These are phyloP conservation scores for Colletotrichum nymphaeae DNA, from an alignment of 2,329 filamentous ascomycete genomes.

Conservation along the genomic window DNA sequence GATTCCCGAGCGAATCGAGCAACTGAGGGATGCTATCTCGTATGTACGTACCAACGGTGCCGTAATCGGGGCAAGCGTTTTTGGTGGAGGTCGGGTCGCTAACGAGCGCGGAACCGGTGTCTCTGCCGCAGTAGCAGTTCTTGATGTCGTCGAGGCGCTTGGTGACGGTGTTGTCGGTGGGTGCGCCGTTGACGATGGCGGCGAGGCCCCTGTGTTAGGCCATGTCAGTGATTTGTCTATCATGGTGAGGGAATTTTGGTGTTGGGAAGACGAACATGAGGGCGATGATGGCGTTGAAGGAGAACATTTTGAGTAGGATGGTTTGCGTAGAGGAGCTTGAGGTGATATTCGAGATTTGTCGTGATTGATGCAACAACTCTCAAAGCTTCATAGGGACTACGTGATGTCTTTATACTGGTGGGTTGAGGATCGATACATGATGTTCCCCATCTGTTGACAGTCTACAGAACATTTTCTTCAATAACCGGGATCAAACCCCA, in stretches of 20 bases:
- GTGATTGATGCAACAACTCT: too few species aligned
- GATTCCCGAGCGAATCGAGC: too few species aligned
- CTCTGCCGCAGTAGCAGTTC: conserved; percentile 17
- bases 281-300: not conserved
- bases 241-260: too few species aligned
- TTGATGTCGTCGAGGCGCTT: conserved; percentile 8
- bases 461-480: too few species aligned
- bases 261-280: not conserved
- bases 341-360: not conserved
- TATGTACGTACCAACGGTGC: not conserved
- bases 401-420: too few species aligned
- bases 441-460: too few species aligned
- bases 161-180: not conserved
- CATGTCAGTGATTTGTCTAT: not conserved
- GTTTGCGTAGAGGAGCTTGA: not conserved
- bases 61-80: conserved; percentile 6
- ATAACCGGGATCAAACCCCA: too few species aligned
- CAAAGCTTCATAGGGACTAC: too few species aligned
- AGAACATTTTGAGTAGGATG: not conserved
- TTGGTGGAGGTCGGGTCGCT: conserved; percentile 12
- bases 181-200: not conserved
- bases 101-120: not conserved
- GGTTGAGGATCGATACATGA: too few species aligned
- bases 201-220: not conserved
- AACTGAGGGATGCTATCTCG: too few species aligned